Base-by-base conservation (phyloP, 2,329 filamentous ascomycete genomes). In the Ophiocordyceps sinensis region DNA sequence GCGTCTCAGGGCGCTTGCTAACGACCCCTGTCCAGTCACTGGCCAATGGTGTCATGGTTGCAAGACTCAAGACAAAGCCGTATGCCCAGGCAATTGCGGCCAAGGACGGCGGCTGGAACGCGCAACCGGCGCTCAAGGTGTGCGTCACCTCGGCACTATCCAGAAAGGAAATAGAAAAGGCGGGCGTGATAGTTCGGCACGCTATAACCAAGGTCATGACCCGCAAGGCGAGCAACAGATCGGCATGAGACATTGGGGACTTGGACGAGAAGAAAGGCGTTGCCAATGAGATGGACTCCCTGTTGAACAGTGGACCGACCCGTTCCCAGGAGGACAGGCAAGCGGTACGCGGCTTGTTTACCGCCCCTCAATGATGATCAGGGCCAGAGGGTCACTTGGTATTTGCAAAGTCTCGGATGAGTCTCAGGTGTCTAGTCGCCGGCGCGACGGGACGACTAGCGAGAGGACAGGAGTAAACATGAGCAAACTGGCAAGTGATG, bases 151-250 rank as follows among this genome's bases (percentile, higher is more conserved):
- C 77, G 5, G 91, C 84, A 2, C 66, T 98, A 46, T 83, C 84
- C 21, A 93, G 84, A 68, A 95, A 94, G 66, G 91, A 98, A 60
- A 83, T 88, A 41, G 93, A 98, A 65, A 94, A 93, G 68, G 86
- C 91, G 1, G 91, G 88, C 13, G 78, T 81, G 8, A 79, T 76
- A 10, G 88, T 98, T 50, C 73, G 89, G 45, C 88, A 95, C 63
- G 89, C 91, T 13, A 85, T 96, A 49, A 94, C 88, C 40, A 95
- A 94, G 65, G 78, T 96, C 45, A 78, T 98, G 71, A 77, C 73
- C 17, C 68, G 74, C 46, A 79, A 77, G 58, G 61, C 67, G 26
- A 76, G 66, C 54, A 58, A 44, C 48, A 64, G 61, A 48, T 42
- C 51, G 28, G 35, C 39, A 42, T 47, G 43, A 29, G 30, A 14